A percentile compares a stretch with the other conserved stretches of the same genome.
Evolutionary conservation across 805 yeast genomes (phyloP).

Genomic region (Wickerhamomyces xylosicus): DNA sequence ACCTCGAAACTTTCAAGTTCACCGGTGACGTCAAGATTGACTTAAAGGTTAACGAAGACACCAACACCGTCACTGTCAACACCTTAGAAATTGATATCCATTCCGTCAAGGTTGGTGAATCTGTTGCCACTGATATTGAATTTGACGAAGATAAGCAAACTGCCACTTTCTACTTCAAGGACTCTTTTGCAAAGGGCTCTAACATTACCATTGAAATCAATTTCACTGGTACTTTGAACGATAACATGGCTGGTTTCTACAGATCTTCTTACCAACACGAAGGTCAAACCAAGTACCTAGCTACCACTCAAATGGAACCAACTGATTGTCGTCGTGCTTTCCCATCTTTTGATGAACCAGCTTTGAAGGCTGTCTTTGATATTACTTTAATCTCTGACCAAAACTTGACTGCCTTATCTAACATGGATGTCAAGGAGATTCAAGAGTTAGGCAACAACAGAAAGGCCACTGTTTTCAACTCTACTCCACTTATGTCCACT

Average conservation of each 20-base stretch:
- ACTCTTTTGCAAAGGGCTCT: conserved; percentile 27
- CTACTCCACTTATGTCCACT: conserved; percentile 81
- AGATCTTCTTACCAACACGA: conserved; percentile 54
- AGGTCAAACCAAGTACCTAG: conserved; percentile 60
- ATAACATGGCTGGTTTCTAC: conserved; percentile 79
- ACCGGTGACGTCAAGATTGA: conserved; percentile 46
- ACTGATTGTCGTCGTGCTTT: conserved; percentile 82
- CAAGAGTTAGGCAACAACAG: conserved; percentile 29
- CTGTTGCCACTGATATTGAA: conserved; percentile 26
- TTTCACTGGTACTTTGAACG: conserved; percentile 57
- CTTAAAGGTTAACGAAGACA: conserved; percentile 37
- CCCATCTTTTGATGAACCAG: conserved; percentile 82
- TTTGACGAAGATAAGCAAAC: conserved; percentile 50
- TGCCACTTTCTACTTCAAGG: conserved; percentile 46
- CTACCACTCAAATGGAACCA: conserved; percentile 81
- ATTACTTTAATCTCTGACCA: conserved; percentile 48
- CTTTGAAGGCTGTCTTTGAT: conserved; percentile 64
- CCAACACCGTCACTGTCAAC: conserved; percentile 44
- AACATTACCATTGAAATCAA: conserved; percentile 35
- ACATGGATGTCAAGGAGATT: conserved; percentile 54
- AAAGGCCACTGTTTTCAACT: conserved; percentile 52
- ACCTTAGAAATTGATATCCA: conserved; percentile 54
- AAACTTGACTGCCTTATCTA: conserved; percentile 50
- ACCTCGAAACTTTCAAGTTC: conserved; percentile 47
- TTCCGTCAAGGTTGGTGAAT: conserved; percentile 29